phyloP scores from a whole-genome alignment of 208 protist genomes.

The Trypanosoma cruzi region DNA sequence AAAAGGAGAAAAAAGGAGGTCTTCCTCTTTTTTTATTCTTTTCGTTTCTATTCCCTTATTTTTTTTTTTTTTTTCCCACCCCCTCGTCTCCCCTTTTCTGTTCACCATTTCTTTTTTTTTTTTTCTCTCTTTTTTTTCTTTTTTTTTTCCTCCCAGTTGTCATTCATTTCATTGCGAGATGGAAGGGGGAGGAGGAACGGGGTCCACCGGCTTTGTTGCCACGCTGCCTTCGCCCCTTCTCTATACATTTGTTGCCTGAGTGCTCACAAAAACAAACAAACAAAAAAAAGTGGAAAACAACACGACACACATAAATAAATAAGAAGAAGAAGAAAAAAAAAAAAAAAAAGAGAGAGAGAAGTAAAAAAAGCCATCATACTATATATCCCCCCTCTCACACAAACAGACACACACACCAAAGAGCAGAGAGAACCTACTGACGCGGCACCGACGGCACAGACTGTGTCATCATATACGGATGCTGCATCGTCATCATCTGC shows the following conservation, averaged over 20 bases:
- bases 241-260: neutral
- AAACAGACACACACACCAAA: neutral
- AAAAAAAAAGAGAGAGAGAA: no score
- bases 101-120: neutral
- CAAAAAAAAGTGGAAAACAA: no score
- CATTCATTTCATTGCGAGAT: conserved; percentile 12
- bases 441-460: neutral
- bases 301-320: no score
- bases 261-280: no score
- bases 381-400: neutral
- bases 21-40: neutral
- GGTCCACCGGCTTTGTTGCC: neutral
- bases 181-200: no score
- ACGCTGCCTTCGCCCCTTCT: neutral
- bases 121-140: neutral
- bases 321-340: no score
- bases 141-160: neutral
- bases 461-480: conserved; percentile 28
- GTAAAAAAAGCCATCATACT: neutral
- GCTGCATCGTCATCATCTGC: conserved; percentile 61
- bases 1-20: neutral
- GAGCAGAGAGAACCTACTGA: neutral
- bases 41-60: neutral
- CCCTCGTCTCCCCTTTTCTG: neutral
- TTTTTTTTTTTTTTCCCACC: neutral